phyloP scores from a whole-genome alignment of 2,329 filamentous ascomycete species.

The Botrytis sinoallii region DNA sequence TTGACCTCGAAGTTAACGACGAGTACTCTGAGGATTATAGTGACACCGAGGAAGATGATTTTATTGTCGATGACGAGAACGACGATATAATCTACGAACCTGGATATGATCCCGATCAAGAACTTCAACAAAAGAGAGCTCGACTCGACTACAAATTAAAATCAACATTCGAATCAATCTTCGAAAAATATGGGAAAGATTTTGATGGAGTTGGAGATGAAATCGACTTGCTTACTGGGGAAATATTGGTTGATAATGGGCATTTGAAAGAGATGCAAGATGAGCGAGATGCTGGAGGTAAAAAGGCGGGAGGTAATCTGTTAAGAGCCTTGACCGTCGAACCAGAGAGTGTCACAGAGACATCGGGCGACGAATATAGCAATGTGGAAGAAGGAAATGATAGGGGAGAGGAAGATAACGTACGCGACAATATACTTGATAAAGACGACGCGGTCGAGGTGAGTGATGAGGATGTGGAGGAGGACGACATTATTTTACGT shows the following conservation, averaged over 20 bases:
- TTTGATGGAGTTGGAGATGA: slow-evolving; percentile 84
- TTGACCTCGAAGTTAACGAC: slow-evolving; percentile 24
- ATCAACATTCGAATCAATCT: slow-evolving; percentile 82
- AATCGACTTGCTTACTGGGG: slow-evolving; percentile 77
- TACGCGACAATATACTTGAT: slow-evolving; percentile 31
- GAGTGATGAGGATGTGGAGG: slow-evolving; percentile 33
- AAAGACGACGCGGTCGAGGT: slow-evolving; percentile 25
- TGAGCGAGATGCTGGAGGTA: slow-evolving; percentile 49
- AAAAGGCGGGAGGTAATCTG: slow-evolving; percentile 23
- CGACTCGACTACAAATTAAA: slow-evolving; percentile 71
- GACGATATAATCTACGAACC: slow-evolving; percentile 22
- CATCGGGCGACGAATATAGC: slow-evolving; percentile 32
- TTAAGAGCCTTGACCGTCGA: slow-evolving; percentile 35
- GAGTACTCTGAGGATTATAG: slow-evolving; percentile 22
- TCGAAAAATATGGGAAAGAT: slow-evolving; percentile 81
- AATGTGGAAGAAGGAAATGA: slow-evolving; percentile 35
- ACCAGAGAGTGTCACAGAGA: slow-evolving; percentile 27
- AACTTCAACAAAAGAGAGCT: slow-evolving; percentile 60
- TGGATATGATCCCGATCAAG: slow-evolving; percentile 51
- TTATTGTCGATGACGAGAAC: slow-evolving; percentile 18
- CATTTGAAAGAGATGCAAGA: slow-evolving; percentile 66
- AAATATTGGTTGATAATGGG: slow-evolving; percentile 87
- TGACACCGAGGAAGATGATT: slow-evolving; percentile 23
- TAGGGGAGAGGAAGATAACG: slow-evolving; percentile 18
- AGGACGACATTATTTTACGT: slow-evolving; percentile 37